A percentile compares a stretch with the other conserved stretches of the same genome.
These are phyloP conservation scores for Cercophora scortea DNA, from an alignment of 495 filamentous ascomycete genomes.

Conservation along the genomic window DNA sequence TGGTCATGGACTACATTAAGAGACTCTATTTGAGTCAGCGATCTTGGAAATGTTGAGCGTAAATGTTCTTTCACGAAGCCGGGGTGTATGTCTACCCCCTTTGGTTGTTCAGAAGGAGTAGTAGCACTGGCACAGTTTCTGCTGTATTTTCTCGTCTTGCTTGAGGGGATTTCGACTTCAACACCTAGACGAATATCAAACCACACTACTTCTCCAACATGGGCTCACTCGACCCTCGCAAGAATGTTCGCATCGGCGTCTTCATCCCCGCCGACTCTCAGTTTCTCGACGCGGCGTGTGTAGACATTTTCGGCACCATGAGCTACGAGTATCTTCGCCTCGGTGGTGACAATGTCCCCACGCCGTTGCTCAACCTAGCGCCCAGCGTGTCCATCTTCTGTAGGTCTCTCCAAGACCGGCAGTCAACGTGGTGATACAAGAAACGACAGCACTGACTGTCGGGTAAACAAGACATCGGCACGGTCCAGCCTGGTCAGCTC, in stretches of 20 bases:
- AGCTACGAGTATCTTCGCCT: slow-evolving; percentile 35
- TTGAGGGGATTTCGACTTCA: no score
- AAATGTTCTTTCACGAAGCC: no score
- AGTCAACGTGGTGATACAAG: no score
- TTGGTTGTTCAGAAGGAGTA: no score
- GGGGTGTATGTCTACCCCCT: no score
- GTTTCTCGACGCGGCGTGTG: slow-evolving; percentile 40
- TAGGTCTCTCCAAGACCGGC: not conserved
- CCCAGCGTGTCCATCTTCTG: slow-evolving; percentile 31
- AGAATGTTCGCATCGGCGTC: slow-evolving; percentile 33
- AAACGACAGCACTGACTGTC: no score
- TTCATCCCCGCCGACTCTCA: slow-evolving; percentile 37
- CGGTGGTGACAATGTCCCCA: slow-evolving; percentile 22
- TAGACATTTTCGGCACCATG: slow-evolving; percentile 41
- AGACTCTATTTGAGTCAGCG: no score
- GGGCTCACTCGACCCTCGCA: not conserved
- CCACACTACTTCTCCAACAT: not conserved
- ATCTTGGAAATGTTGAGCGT: no score
- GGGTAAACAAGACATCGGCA: slow-evolving; percentile 27
- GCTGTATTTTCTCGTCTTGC: no score
- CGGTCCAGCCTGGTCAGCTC: slow-evolving; percentile 15
- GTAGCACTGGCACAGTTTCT: no score
- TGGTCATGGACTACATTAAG: no score
- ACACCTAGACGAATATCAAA: no score
- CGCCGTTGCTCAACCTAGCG: slow-evolving; percentile 28